These are phyloP conservation scores for Aphanomyces euteiches DNA, from an alignment of 352 stramenopile species.

Conservation along the genomic window DNA sequence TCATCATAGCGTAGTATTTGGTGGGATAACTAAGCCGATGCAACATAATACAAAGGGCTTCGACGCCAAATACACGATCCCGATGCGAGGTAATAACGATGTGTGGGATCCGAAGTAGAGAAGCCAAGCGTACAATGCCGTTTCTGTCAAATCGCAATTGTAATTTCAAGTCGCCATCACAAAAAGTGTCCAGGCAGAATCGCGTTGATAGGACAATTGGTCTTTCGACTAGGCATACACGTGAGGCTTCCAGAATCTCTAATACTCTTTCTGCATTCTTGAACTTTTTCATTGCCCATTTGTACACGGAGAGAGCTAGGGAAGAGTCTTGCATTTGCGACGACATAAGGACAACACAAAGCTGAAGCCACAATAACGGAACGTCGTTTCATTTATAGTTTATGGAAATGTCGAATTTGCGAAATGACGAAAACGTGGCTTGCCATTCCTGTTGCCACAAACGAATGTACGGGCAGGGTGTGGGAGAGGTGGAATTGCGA, in stretches of 20 bases:
- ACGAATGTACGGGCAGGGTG: background rate
- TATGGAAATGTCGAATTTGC: background rate
- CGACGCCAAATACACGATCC: conserved; percentile 3
- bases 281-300: conserved; percentile 1
- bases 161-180: background rate
- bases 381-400: background rate
- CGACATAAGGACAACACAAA: background rate
- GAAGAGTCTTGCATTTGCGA: background rate
- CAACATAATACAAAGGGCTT: background rate
- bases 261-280: background rate
- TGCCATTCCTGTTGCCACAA: conserved; percentile 9
- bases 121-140: background rate
- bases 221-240: background rate
- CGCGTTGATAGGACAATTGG: background rate
- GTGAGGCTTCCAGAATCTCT: background rate
- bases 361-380: background rate
- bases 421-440: background rate
- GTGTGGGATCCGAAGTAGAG: background rate
- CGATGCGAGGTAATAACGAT: background rate
- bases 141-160: background rate
- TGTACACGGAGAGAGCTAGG: background rate
- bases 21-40: conserved; percentile 11
- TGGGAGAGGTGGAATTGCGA: conserved; percentile 6
- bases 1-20: background rate
- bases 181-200: conserved; percentile 5